A percentile compares a stretch with the other conserved stretches of the same genome.
Evolutionary conservation across 306 rosid genomes (phyloP).

Genomic region (Pyrus bretschneideri): DNA sequence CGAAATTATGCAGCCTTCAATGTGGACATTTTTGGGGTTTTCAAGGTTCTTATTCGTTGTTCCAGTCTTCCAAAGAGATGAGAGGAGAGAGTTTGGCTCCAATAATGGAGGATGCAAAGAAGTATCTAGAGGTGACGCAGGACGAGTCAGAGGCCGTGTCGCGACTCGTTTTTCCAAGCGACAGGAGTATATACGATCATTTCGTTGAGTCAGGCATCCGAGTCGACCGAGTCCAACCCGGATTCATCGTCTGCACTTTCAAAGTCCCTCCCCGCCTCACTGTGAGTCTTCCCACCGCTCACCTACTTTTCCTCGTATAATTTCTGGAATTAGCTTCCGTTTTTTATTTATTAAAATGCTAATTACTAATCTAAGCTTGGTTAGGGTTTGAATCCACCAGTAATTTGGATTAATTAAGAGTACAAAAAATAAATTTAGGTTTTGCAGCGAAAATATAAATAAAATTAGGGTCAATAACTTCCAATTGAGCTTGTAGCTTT

Average conservation of each 20-base stretch:
- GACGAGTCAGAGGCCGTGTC: conserved; percentile 39
- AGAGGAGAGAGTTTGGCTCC: background rate
- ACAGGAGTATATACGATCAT: conserved; percentile 39
- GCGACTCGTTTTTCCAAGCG: conserved; percentile 33
- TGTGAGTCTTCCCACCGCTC: conserved; percentile 20
- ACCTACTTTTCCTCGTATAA: background rate
- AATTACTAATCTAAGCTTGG: background rate
- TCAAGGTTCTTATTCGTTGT: too few species aligned
- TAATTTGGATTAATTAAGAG: too few species aligned
- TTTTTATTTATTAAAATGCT: background rate
- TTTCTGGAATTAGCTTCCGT: background rate
- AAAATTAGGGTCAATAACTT: too few species aligned
- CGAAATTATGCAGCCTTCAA: too few species aligned
- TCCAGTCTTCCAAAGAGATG: too few species aligned
- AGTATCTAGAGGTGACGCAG: conserved; percentile 27
- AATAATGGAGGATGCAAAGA: conserved; percentile 42
- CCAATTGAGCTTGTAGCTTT: too few species aligned
- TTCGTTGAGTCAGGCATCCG: conserved; percentile 60
- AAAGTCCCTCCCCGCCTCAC: conserved; percentile 69
- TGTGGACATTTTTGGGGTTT: too few species aligned
- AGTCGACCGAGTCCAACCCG: conserved; percentile 71
- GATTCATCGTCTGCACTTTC: conserved; percentile 51
- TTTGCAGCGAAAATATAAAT: too few species aligned
- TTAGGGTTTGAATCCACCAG: background rate
- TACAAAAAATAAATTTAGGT: too few species aligned